These are phyloP conservation scores for Haplographium delicatum DNA, from an alignment of 495 filamentous ascomycete species.

Conservation along the genomic window DNA sequence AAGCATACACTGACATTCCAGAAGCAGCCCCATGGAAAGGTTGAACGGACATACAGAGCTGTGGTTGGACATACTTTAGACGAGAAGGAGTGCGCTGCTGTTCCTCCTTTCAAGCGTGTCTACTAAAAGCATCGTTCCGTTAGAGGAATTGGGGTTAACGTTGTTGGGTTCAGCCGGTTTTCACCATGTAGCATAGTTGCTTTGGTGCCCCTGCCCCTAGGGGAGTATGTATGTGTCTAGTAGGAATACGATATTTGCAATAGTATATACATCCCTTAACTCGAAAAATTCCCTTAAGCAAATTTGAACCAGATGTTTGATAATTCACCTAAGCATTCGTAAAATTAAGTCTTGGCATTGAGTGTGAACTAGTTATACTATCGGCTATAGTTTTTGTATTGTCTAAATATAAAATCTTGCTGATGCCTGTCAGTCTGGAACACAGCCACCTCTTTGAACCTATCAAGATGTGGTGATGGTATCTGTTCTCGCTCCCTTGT, in stretches of 20 bases:
- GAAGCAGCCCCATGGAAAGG: constrained; percentile 75
- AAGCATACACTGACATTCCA: constrained; percentile 96
- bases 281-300: too few relatives aligned
- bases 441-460: too few relatives aligned
- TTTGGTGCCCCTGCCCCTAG: background rate
- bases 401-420: too few relatives aligned
- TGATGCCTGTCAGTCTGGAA: too few relatives aligned
- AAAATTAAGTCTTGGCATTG: too few relatives aligned
- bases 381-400: too few relatives aligned
- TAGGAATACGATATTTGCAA: constrained; percentile 3
- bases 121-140: constrained; percentile 36
- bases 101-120: constrained; percentile 82
- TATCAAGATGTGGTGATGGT: too few relatives aligned
- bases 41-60: constrained; percentile 70
- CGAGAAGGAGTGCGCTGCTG: constrained; percentile 81
- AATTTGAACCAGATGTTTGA: too few relatives aligned
- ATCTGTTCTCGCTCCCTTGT: too few relatives aligned
- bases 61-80: constrained; percentile 78
- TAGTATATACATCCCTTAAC: too few relatives aligned
- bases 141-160: background rate
- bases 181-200: constrained; percentile 15
- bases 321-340: too few relatives aligned
- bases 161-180: background rate
- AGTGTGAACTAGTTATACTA: too few relatives aligned
- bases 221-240: constrained; percentile 6